Evolutionary conservation across 108 stramenopile species (phyloP), one percentile per base, ranked within the genome.

Genomic region (Cyclotella choctawhatcheeana): DNA sequence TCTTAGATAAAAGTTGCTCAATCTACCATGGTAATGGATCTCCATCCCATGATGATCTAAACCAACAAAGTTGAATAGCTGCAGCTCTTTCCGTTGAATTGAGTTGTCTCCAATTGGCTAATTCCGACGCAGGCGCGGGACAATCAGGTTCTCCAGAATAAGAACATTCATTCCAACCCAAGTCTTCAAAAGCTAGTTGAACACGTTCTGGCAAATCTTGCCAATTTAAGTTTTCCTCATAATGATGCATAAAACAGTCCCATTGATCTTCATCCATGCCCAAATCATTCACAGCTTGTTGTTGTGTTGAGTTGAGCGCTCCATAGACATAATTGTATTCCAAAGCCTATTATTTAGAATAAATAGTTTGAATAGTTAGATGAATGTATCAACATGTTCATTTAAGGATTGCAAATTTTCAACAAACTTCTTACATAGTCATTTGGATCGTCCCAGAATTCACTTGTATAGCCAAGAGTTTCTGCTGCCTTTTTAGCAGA

Each of bases 221-320:
- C 63, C 44, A 64, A 2, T 8, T 0, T 21, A 21, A n/a, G n/a
- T n/a, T 5, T 2, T 35, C 8, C 25, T 64, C 63, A 30, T 45
- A 64, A 26, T 64, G 44, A 47, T 64, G 31, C 32, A 64, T 64
- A 35, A 64, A 64, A 25, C 44, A 64, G 18, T 64, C 44, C 44
- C 63, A 64, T 29, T 31, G 44, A 0, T 64, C 29, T 45, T 45
- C 27, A 5, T 30, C 21, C 45, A 64, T 18, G 5, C 63, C 63
- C 5, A 45, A 1, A 16, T 29, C 16, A 5, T 21, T 35, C 0
- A 47, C 16, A 30, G 5, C 34, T 47, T 31, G 63, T 30, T 64
- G 63, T 29, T 64, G 63, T n/a, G 25, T 48, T 47, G 44, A 64
- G 29, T 64, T 30, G 25, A 64, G 30, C 47, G 20, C 45, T 17